Evolutionary conservation across 179 eudicot species (phyloP).

Genomic region (Spinacia oleracea): DNA sequence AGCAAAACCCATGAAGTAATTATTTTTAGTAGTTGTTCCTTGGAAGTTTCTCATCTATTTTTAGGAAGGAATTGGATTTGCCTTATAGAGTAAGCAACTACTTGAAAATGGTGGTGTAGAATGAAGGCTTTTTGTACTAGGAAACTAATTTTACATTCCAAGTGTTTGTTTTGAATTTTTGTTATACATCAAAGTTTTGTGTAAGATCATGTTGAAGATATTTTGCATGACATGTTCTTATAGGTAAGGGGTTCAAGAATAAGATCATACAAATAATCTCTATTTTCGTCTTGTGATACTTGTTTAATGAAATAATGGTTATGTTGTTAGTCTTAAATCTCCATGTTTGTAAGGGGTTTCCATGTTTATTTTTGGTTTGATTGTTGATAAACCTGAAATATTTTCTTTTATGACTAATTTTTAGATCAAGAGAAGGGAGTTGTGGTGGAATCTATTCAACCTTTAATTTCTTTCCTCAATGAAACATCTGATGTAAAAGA

Average conservation of each 20-base stretch:
- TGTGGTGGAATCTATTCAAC: conserved; percentile 14
- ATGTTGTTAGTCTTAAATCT: neutral
- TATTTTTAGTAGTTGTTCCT: conserved; percentile 16
- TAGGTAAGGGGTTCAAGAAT: conserved; percentile 4
- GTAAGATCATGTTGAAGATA: conserved; percentile 17
- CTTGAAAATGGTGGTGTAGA: conserved; percentile 13
- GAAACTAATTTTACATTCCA: conserved; percentile 19
- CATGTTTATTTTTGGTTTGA: neutral
- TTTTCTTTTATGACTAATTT: conserved; percentile 1
- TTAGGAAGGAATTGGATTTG: conserved; percentile 15
- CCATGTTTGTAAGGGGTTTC: neutral
- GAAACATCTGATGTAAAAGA: conserved; percentile 20
- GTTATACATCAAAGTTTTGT: conserved; percentile 1
- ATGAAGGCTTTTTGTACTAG: conserved; percentile 13
- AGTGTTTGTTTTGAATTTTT: conserved; percentile 14
- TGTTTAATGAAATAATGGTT: neutral
- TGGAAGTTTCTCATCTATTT: conserved; percentile 25
- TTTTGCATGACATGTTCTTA: conserved; percentile 17
- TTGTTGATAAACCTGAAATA: neutral
- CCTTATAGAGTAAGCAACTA: conserved; percentile 30
- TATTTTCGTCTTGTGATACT: neutral
- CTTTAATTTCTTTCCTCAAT: neutral
- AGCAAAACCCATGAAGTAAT: neutral
- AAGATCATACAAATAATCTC: neutral
- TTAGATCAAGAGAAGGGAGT: conserved; percentile 35